Evolutionary conservation across 164 flowering plant genomes (phyloP).

Genomic region (Magnolia changhungtana): DNA sequence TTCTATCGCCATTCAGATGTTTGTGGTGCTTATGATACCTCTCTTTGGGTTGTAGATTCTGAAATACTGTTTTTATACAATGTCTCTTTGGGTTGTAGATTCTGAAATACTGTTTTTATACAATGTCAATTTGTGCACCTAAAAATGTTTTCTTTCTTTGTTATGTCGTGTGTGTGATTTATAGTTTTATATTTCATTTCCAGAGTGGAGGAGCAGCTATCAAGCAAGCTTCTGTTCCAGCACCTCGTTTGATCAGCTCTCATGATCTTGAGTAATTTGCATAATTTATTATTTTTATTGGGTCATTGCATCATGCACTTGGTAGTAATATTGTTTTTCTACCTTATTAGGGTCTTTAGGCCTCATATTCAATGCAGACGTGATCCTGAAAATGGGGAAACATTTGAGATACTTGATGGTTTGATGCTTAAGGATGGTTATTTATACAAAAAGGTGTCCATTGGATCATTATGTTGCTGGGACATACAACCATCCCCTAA

Average conservation of each 20-base stretch:
- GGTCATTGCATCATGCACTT: not conserved
- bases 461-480: slow-evolving; percentile 64
- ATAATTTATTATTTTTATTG: too few species aligned
- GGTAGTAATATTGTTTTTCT: slow-evolving; percentile 9
- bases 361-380: slow-evolving; percentile 63
- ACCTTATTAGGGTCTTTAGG: slow-evolving; percentile 61
- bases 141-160: too few species aligned
- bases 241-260: slow-evolving; percentile 71
- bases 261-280: slow-evolving; percentile 75
- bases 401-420: slow-evolving; percentile 70
- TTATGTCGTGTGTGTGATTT: not conserved
- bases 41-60: too few species aligned
- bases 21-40: too few species aligned
- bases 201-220: slow-evolving; percentile 54
- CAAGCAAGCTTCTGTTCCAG: slow-evolving; percentile 47
- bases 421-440: slow-evolving; percentile 88
- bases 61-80: too few species aligned
- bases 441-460: slow-evolving; percentile 68
- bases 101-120: too few species aligned
- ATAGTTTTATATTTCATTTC: slow-evolving; percentile 5
- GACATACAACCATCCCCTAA: slow-evolving; percentile 63
- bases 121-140: too few species aligned
- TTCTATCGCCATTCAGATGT: too few species aligned
- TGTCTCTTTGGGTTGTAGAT: too few species aligned
- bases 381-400: slow-evolving; percentile 63